A percentile compares a stretch with the other conserved stretches of the same genome.
These are phyloP conservation scores for Leishmania guyanensis DNA, from an alignment of 208 protist genomes.

Conservation along the genomic window DNA sequence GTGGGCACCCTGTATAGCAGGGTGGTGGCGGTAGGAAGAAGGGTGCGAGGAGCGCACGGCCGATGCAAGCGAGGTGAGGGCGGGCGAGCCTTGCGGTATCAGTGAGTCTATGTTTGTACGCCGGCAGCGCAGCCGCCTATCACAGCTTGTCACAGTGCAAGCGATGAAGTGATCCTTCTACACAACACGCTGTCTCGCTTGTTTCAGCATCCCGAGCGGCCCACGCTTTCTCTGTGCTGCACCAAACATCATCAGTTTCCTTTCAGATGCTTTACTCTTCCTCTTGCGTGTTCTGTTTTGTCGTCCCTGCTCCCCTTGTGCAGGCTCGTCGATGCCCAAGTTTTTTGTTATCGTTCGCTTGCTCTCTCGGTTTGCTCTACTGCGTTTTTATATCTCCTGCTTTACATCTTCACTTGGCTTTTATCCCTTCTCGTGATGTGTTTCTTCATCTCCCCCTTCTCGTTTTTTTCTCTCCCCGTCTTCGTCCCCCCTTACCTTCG, in stretches of 20 bases:
- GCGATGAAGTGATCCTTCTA: background rate
- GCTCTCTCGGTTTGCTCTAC: background rate
- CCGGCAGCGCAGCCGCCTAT: background rate
- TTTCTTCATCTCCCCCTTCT: background rate
- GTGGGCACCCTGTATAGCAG: background rate
- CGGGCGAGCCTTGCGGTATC: background rate
- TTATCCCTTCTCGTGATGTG: background rate
- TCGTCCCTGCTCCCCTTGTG: background rate
- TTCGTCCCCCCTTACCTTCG: background rate
- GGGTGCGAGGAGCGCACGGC: background rate
- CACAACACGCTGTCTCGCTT: background rate
- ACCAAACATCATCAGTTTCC: background rate
- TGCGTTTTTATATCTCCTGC: background rate
- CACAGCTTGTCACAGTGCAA: background rate
- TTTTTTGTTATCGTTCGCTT: background rate
- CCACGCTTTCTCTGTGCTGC: background rate
- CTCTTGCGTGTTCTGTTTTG: background rate
- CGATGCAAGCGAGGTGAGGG: background rate
- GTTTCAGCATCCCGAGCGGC: background rate
- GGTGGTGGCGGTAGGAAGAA: background rate
- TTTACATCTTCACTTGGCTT: background rate
- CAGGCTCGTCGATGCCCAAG: background rate
- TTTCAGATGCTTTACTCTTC: background rate
- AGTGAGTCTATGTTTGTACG: background rate
- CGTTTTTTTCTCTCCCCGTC: background rate